Percentiles rank a stretch among this genome's conserved stretches.
phyloP scores from a whole-genome alignment of 306 rosid species.

The Lotus japonicus region DNA sequence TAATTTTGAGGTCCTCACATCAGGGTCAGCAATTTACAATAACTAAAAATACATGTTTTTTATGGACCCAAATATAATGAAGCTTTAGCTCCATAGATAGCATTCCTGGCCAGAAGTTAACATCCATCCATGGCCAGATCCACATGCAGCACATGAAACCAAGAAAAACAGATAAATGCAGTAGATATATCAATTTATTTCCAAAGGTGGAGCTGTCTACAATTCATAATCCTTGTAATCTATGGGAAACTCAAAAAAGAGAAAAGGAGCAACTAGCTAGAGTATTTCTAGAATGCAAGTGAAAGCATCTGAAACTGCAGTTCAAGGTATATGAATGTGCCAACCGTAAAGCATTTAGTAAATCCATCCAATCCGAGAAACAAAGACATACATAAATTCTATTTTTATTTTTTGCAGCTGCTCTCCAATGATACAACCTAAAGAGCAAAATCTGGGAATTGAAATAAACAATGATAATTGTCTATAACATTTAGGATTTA shows the following conservation, averaged over 20 bases:
- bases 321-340: not conserved
- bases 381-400: not conserved
- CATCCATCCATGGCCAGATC: not conserved
- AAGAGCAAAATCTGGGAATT: not conserved
- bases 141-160: not conserved
- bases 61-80: not conserved
- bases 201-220: not conserved
- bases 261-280: not conserved
- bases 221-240: not conserved
- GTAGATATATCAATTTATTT: not conserved
- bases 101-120: not conserved
- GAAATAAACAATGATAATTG: not conserved
- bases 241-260: not conserved
- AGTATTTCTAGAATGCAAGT: not conserved
- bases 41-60: not conserved
- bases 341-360: not conserved
- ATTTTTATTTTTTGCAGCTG: not conserved
- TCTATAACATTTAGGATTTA: not conserved
- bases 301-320: not conserved
- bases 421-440: conserved; percentile 10
- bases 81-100: too few species aligned
- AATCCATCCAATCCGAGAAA: not conserved
- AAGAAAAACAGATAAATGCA: not conserved
- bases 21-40: not conserved
- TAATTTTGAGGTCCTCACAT: not conserved